Conservation (phyloP, 331 rosid genomes). For the Telfairia occidentalis region DNA sequence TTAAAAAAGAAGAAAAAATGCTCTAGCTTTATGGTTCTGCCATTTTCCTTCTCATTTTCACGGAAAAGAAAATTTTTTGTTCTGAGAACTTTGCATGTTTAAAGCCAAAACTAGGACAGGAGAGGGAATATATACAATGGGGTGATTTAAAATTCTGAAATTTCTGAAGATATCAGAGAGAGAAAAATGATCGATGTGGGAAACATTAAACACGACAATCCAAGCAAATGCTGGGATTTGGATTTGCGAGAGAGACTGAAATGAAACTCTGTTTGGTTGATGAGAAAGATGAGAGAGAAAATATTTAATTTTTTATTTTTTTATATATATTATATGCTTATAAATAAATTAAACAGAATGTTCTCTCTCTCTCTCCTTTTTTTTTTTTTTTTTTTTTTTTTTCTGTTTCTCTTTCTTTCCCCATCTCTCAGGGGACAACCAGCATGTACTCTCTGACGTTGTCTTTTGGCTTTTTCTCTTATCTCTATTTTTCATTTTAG, state of each 20-base stretch:
- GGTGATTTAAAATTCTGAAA: not conserved
- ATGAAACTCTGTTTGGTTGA: not conserved
- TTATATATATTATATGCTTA: too few species aligned
- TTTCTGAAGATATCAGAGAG: not conserved
- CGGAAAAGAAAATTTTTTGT: not conserved
- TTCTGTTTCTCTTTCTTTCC: not conserved
- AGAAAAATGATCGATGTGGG: not conserved
- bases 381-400: not conserved
- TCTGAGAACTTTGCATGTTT: not conserved
- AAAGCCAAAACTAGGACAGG: not conserved
- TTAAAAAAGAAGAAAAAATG: too few species aligned
- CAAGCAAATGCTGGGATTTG: slow-evolving; percentile 30
- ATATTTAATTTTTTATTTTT: not conserved
- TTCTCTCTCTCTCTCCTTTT: not conserved
- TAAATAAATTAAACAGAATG: not conserved
- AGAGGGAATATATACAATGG: not conserved
- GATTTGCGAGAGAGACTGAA: not conserved
- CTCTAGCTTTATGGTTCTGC: too few species aligned
- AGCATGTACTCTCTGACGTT: slow-evolving; percentile 33
- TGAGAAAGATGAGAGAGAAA: not conserved
- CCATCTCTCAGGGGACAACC: slow-evolving; percentile 31
- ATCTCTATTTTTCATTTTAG: slow-evolving; percentile 15
- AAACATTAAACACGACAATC: slow-evolving; percentile 29
- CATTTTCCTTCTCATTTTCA: not conserved
- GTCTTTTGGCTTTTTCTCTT: slow-evolving; percentile 36